phyloP scores from a whole-genome alignment of 768 basidiomycete species.

The Leccinum pellstonianum region DNA sequence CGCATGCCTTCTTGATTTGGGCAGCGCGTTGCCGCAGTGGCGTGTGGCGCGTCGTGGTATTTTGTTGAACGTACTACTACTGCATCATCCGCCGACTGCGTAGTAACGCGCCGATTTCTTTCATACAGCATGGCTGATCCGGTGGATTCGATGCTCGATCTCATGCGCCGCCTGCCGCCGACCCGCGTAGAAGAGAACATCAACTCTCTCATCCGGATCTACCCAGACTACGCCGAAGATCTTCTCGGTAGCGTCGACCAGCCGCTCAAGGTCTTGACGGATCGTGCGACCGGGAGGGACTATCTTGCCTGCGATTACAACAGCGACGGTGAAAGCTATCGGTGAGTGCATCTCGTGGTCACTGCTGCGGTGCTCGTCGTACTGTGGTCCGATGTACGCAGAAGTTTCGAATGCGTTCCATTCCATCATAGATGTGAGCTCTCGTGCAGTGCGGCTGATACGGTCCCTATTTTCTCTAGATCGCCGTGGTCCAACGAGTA shows the following conservation, averaged over 20 bases:
- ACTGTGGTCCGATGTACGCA: not conserved
- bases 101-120: slow-evolving; percentile 2
- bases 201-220: slow-evolving; percentile 72
- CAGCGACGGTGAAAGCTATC: slow-evolving; percentile 85
- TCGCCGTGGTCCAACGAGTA: slow-evolving; percentile 99
- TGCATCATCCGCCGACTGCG: not conserved
- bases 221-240: slow-evolving; percentile 94
- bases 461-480: slow-evolving; percentile 39
- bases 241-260: slow-evolving; percentile 93
- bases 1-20: not conserved
- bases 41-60: not conserved
- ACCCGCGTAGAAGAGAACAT: slow-evolving; percentile 87
- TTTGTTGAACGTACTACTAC: not conserved
- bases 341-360: slow-evolving; percentile 38
- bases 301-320: slow-evolving; percentile 96
- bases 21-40: not conserved
- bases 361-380: not conserved
- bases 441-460: slow-evolving; percentile 13
- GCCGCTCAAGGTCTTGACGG: slow-evolving; percentile 78
- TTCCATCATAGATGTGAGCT: not conserved
- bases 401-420: not conserved
- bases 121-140: slow-evolving; percentile 60
- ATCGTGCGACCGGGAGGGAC: slow-evolving; percentile 79
- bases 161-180: slow-evolving; percentile 95
- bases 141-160: slow-evolving; percentile 91